Evolutionary conservation across 352 stramenopile species (phyloP), one percentile per base, ranked within the genome.

Genomic region (Aphanomyces astaci): DNA sequence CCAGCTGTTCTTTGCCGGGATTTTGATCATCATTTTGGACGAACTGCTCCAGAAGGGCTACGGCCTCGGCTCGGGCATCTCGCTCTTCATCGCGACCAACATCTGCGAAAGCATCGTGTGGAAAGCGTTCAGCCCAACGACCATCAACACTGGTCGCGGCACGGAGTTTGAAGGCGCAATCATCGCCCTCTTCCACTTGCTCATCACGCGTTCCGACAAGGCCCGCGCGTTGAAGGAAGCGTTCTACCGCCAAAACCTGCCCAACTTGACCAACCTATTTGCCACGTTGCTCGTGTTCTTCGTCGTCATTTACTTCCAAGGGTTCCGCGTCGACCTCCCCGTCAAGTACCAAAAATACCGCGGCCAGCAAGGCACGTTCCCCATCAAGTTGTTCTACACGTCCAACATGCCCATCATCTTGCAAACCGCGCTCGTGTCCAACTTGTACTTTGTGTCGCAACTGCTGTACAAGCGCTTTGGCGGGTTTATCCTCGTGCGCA

Each of bases 351-450:
- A 98, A 77, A 98, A 98, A 79, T 98, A 98, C 78, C 94, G 97
- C 71, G 97, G 97, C 72, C 96, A 99, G 80, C 92, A 98, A 83
- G 96, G 96, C 75, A 98, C 94, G 71, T 99, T 99, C 89, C 97
- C 97, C 70, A 99, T 99, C 91, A 99, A 99, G 88, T 86, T 99
- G 3, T 99, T 99, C 78, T 99, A 99, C 92, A 99, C 97, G 55
- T 99, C 94, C 70, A 99, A 99, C 92, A 99, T 99, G 96, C 97
- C 97, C 57, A 99, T 99, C 80, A 99, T 99, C 70, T 81, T 99
- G 46, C 96, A 99, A 82, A 98, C 97, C 10, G 97, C 97, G 19
- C 86, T 99, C 52, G 96, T 99, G 49, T 98, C 92, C 71, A 99
- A 99, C 86, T 78, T 99, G 52, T 99, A 99, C 89, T 99, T 99